phyloP scores from a whole-genome alignment of 371 early-diverging fungal genomes.

The Mucor plumbeus region DNA sequence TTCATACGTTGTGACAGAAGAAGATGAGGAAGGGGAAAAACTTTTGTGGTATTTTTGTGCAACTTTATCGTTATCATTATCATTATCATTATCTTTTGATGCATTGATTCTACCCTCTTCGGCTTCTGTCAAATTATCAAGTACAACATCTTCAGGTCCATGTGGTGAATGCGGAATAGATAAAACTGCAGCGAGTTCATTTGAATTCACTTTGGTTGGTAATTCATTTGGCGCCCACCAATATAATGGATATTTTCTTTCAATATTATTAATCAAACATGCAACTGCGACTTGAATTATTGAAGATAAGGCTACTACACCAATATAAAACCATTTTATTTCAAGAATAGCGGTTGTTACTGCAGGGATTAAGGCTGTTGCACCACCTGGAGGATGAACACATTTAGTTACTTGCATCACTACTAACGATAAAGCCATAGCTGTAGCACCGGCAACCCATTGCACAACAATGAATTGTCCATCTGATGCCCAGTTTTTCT shows the following conservation, averaged over 20 bases:
- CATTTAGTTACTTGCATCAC: slow-evolving; percentile 74
- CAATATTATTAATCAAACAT: slow-evolving; percentile 70
- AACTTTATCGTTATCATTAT: background rate
- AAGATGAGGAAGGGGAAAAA: background rate
- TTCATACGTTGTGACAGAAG: slow-evolving; percentile 5
- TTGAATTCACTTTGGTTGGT: slow-evolving; percentile 22
- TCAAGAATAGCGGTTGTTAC: slow-evolving; percentile 44
- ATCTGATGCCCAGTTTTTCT: slow-evolving; percentile 32
- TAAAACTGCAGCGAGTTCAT: slow-evolving; percentile 9
- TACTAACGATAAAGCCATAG: slow-evolving; percentile 69
- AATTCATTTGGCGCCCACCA: slow-evolving; percentile 60
- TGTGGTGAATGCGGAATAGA: background rate
- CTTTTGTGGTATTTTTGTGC: background rate
- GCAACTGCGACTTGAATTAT: slow-evolving; percentile 64
- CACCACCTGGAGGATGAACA: slow-evolving; percentile 78
- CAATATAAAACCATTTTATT: slow-evolving; percentile 67
- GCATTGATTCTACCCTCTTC: slow-evolving; percentile 14
- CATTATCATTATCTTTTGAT: background rate
- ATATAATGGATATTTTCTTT: slow-evolving; percentile 68
- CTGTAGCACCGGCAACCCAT: slow-evolving; percentile 73
- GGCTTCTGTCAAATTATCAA: slow-evolving; percentile 2
- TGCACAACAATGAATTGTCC: slow-evolving; percentile 42
- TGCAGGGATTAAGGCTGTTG: slow-evolving; percentile 73
- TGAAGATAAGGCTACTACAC: slow-evolving; percentile 58
- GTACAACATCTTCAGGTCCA: slow-evolving; percentile 7